Base-by-base conservation (phyloP, 1,139 yeast genomes). In the Kurtzmaniella quercitrusa region DNA sequence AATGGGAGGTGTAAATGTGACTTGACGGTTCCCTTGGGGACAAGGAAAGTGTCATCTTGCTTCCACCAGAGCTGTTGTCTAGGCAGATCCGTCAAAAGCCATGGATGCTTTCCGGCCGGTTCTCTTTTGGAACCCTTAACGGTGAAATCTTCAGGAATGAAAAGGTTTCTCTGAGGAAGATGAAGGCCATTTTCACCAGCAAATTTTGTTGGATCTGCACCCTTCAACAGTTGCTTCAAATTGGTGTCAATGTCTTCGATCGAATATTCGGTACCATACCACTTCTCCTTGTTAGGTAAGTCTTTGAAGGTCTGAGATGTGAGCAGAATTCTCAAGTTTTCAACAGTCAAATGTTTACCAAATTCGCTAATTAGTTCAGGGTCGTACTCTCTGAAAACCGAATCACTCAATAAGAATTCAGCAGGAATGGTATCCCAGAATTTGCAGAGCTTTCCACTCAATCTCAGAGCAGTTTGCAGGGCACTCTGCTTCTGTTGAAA, bases 181-280 rank as follows among this genome's bases (percentile, higher is more conserved):
- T 73, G 77, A 40, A 88, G 72, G 10, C 66, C 61, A 48, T 77
- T 73, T 5, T 64, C 57, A 2, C 63, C 56, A 2, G 55, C 61
- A 8, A 55, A 54, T 24, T 64, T 53, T 17, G 85, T 55, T 37
- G 58, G 54, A n/a, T 19, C 23, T 2, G 17, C 14, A 1, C 60
- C 41, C 17, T 68, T 25, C 10, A 85, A 63, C 0, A 63, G 64
- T 0, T 51, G 37, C 2, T 79, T 66, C 19, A 88, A 60, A 3
- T 15, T 31, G 16, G 12, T 4, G 10, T 31, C 18, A 31, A 31
- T 14, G 14, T 69, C 66, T 16, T 67, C 71, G 38, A 75, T 63
- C 2, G 77, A 65, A 57, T 89, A 87, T 51, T 85, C 85, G 0
- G 98, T 89, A 4, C 95, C 96, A 57, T 93, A 93, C 96, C 96